Evolutionary conservation across 2,329 filamentous ascomycete genomes (phyloP).

Genomic region (Colletotrichum paranaense): DNA sequence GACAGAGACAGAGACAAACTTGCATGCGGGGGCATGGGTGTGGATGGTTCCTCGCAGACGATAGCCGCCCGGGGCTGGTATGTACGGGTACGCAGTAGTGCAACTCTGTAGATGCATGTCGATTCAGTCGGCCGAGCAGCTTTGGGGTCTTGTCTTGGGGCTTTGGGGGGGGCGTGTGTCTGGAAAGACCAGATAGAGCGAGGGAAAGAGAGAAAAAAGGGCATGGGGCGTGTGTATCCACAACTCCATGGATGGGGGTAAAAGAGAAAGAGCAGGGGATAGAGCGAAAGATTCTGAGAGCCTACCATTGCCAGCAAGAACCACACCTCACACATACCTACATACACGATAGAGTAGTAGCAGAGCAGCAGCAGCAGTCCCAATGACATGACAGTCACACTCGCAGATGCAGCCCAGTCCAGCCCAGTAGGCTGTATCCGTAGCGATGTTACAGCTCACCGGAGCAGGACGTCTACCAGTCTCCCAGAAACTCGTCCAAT

Average conservation of each 20-base stretch:
- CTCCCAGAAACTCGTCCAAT: background rate
- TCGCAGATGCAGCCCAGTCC: slow-evolving; percentile 15
- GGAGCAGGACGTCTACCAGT: slow-evolving; percentile 3
- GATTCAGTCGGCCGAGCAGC: slow-evolving; percentile 20
- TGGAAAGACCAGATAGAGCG: background rate
- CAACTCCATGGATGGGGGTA: slow-evolving; percentile 11
- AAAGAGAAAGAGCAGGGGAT: background rate
- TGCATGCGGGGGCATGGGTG: slow-evolving; percentile 33
- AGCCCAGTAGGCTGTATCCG: background rate
- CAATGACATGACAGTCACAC: background rate
- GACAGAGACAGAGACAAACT: background rate
- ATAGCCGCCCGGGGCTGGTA: slow-evolving; percentile 36
- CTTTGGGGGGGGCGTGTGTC: slow-evolving; percentile 3
- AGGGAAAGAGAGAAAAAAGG: background rate
- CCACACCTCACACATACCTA: background rate
- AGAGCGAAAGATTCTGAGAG: slow-evolving; percentile 21
- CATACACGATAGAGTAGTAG: background rate
- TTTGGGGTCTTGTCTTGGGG: background rate
- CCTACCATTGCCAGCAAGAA: slow-evolving; percentile 11
- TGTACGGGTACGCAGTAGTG: slow-evolving; percentile 22
- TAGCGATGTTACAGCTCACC: background rate
- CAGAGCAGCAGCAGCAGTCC: background rate
- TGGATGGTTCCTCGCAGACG: slow-evolving; percentile 30
- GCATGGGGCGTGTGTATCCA: slow-evolving; percentile 13
- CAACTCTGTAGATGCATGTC: slow-evolving; percentile 24